phyloP scores from a whole-genome alignment of 2,329 filamentous ascomycete species.

The Geosmithia morbida region DNA sequence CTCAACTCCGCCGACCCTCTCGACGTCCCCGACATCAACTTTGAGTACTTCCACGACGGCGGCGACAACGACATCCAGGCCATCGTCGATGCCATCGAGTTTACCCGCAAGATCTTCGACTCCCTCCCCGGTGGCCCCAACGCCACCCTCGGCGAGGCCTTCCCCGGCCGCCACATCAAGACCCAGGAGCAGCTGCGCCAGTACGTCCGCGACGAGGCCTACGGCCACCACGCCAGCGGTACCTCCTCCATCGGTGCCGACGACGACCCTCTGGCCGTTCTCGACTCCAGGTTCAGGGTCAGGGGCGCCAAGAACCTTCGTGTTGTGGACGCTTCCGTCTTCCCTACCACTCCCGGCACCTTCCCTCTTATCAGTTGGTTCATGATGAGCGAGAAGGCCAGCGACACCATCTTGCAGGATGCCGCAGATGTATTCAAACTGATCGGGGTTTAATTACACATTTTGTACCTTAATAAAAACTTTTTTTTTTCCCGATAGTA shows the following conservation, averaged over 20 bases:
- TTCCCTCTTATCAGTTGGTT: slow-evolving; percentile 34
- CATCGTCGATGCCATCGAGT: slow-evolving; percentile 27
- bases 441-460: no score
- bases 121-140: slow-evolving; percentile 6
- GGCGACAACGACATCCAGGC: slow-evolving; percentile 26
- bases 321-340: slow-evolving; percentile 46
- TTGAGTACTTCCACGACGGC: slow-evolving; percentile 29
- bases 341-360: slow-evolving; percentile 32
- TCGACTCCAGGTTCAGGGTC: slow-evolving; percentile 41
- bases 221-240: slow-evolving; percentile 43
- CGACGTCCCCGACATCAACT: slow-evolving; percentile 35
- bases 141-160: slow-evolving; percentile 21
- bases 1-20: slow-evolving; percentile 35
- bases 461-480: no score
- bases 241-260: slow-evolving; percentile 40
- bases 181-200: slow-evolving; percentile 1
- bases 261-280: slow-evolving; percentile 33
- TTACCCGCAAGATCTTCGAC: slow-evolving; percentile 19
- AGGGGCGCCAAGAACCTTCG: slow-evolving; percentile 35
- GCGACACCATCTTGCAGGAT: slow-evolving; percentile 2
- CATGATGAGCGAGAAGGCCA: slow-evolving; percentile 42
- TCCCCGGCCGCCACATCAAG: slow-evolving; percentile 16
- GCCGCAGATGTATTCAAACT: no score
- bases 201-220: slow-evolving; percentile 23
- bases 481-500: no score